A percentile compares a stretch with the other conserved stretches of the same genome.
Conservation (phyloP, 2,329 filamentous ascomycete genomes). For the Mycosphaerella sp. region DNA sequence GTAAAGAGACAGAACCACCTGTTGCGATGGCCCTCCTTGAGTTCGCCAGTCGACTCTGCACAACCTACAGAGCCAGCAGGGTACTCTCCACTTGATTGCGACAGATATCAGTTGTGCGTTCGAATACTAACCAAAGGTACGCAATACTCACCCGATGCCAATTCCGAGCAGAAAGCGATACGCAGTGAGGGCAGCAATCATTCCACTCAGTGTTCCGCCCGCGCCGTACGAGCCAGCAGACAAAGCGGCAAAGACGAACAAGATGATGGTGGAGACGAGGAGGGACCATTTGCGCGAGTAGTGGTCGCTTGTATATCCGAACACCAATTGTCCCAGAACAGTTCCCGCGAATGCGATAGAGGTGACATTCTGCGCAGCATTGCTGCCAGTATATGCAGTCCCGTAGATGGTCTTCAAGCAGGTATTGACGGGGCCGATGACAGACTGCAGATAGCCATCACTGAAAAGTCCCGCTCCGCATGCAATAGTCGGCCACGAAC, state of each 20-base stretch:
- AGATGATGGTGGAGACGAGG: slow-evolving; percentile 70
- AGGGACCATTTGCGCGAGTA: slow-evolving; percentile 80
- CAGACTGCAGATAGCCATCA: slow-evolving; percentile 86
- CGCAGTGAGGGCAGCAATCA: slow-evolving; percentile 72
- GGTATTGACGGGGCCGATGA: slow-evolving; percentile 83
- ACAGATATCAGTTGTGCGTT: background rate
- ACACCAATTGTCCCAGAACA: slow-evolving; percentile 71
- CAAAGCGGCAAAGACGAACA: slow-evolving; percentile 78
- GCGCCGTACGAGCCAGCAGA: slow-evolving; percentile 70
- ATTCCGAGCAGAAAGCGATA: slow-evolving; percentile 73
- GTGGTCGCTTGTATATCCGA: slow-evolving; percentile 75
- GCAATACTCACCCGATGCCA: slow-evolving; percentile 32
- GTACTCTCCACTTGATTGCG: slow-evolving; percentile 53
- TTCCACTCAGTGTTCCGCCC: slow-evolving; percentile 58
- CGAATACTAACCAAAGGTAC: slow-evolving; percentile 30
- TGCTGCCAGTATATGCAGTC: slow-evolving; percentile 59
- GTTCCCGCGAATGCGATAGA: slow-evolving; percentile 77
- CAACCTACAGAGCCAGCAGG: slow-evolving; percentile 77
- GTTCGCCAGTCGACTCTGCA: slow-evolving; percentile 75
- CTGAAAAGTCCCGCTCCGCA: slow-evolving; percentile 87
- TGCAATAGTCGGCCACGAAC: slow-evolving; percentile 69
- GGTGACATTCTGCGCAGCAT: slow-evolving; percentile 65
- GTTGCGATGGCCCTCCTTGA: slow-evolving; percentile 75
- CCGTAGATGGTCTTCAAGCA: slow-evolving; percentile 64
- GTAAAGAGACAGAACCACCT: slow-evolving; percentile 75